phyloP scores from a whole-genome alignment of 75 land plant species.

The Picea glauca region DNA sequence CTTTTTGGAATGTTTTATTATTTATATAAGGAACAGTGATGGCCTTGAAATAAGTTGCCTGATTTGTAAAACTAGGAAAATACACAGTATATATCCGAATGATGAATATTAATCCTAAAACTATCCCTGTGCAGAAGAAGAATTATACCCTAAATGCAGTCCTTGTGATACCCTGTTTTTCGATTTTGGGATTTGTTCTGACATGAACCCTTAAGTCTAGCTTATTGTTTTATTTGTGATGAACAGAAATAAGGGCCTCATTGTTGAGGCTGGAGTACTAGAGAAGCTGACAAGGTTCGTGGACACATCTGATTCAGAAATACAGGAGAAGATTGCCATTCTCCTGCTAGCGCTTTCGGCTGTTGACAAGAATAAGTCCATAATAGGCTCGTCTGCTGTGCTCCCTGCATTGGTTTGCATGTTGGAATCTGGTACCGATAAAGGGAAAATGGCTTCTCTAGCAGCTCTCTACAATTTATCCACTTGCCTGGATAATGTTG shows the following conservation, averaged over 20 bases:
- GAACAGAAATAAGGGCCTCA: conserved; percentile 65
- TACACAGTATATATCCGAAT: background rate
- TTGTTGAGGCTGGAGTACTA: conserved; percentile 57
- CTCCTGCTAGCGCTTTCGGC: conserved; percentile 57
- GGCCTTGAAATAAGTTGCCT: background rate
- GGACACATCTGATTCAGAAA: conserved; percentile 4
- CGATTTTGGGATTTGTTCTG: background rate
- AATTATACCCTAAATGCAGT: background rate
- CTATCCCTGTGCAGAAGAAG: background rate
- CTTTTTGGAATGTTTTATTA: conserved; percentile 4
- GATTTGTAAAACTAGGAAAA: background rate
- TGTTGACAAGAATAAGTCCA: conserved; percentile 31
- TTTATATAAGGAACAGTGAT: background rate
- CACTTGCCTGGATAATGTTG: conserved; percentile 35
- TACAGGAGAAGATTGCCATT: conserved; percentile 19
- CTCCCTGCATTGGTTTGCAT: conserved; percentile 27
- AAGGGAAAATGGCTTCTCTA: conserved; percentile 34
- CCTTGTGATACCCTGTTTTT: background rate
- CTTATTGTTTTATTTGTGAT: background rate
- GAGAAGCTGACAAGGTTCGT: conserved; percentile 37
- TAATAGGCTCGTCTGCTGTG: conserved; percentile 22
- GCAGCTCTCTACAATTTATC: conserved; percentile 54
- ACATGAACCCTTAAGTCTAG: background rate
- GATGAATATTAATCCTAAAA: background rate
- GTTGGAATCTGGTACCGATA: conserved; percentile 29